Base-by-base conservation (phyloP, 2,329 filamentous ascomycete genomes). In the Trichophyton rubrum region DNA sequence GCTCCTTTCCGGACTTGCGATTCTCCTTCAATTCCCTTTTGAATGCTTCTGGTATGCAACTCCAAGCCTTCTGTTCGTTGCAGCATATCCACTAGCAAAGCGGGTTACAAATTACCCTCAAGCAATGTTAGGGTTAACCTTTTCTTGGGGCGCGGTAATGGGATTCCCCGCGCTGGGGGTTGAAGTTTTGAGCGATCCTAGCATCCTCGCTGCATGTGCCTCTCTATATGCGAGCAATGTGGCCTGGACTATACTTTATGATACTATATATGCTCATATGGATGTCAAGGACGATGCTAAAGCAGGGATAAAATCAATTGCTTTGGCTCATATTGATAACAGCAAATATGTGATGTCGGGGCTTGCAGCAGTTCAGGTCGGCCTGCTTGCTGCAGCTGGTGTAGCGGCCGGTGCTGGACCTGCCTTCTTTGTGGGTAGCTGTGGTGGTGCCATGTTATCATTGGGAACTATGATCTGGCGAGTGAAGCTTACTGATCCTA, bases 401-500 rank as follows among this genome's bases (percentile, higher is more conserved):
- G 67, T 74, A 56, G 74, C 74, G 53, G 71, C 78, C 15, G 82
- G 81, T 13, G 77, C 81, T 20, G 82, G 83, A 0, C 82, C 82
- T 1, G 66, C 82, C 13, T 85, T 82, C 71, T 84, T 82, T 62
- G 66, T 78, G 9, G 82, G 81, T 4, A 80, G 78, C 56, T 84
- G 81, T 63, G 83, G 83, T 40, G 79, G 82, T 62, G 81, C 82
- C 7, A 74, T 76, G 27, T 64, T 77, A 38, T 79, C 82, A 1
- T 72, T 85, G 24, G 80, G 75, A 1, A 76, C 79, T 15, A 85
- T 85, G 81, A 83, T 85, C 20, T 78, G 78, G 72, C 78, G 74
- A 62, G 83, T 85, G 30, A 77, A 79, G 60, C 67, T 85, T 63
- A 79, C 82, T 62, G 79, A 78, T 58, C 80, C 83, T 56, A 73